A percentile compares a stretch with the other conserved stretches of the same genome.
Conservation (phyloP, 2,329 filamentous ascomycete genomes). For the Arthrinium phaeospermum region DNA sequence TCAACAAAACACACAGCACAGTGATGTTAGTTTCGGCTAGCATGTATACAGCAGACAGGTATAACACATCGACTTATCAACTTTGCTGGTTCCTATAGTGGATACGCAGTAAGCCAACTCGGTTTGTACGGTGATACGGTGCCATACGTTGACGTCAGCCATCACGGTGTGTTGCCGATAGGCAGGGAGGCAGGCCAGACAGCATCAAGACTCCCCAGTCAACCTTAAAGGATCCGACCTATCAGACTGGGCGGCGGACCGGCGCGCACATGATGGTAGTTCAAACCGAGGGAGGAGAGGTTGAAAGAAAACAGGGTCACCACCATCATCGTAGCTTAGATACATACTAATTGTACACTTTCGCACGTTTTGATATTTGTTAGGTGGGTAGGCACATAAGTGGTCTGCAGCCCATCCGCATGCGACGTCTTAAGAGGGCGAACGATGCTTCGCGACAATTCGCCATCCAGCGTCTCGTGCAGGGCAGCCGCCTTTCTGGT, state of each 20-base stretch:
- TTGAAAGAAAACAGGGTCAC: neutral
- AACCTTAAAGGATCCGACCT: neutral
- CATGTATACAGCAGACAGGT: neutral
- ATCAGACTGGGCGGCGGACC: neutral
- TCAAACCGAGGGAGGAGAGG: neutral
- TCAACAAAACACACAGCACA: neutral
- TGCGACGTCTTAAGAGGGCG: neutral
- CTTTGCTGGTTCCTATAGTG: no score
- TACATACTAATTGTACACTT: neutral
- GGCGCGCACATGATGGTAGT: neutral
- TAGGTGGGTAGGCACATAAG: neutral
- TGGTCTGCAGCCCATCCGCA: neutral
- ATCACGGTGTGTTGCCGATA: neutral
- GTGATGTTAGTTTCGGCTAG: neutral
- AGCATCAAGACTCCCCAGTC: neutral
- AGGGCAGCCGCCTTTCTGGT: slow-evolving; percentile 6
- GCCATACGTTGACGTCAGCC: neutral
- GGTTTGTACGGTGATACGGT: neutral
- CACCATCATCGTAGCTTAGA: neutral
- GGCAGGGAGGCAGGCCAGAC: neutral
- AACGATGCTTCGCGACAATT: neutral
- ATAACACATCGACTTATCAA: no score
- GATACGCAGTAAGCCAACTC: no score
- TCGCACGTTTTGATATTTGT: neutral
- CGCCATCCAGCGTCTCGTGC: neutral